Evolutionary conservation across 305 asterid species (phyloP).

Genomic region (Fraxinus ornus): DNA sequence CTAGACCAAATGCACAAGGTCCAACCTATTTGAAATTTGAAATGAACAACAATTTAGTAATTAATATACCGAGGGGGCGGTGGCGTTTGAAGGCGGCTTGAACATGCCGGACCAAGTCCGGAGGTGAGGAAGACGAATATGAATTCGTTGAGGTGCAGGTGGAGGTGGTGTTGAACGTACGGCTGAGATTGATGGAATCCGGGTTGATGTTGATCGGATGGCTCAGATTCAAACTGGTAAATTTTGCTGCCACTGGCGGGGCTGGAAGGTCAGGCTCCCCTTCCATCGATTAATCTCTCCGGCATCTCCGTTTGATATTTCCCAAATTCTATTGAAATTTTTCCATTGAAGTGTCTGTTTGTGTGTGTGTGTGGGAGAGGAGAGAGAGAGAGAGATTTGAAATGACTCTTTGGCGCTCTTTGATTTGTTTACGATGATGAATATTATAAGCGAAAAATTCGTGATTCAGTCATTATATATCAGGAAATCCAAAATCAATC

Average conservation of each 20-base stretch:
- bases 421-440: background rate
- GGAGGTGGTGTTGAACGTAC: constrained; percentile 46
- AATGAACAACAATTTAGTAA: background rate
- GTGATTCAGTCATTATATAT: no score
- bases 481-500: no score
- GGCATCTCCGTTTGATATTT: constrained; percentile 45
- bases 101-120: constrained; percentile 61
- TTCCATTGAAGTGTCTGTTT: constrained; percentile 26
- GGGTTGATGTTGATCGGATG: constrained; percentile 55
- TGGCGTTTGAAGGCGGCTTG: constrained; percentile 83
- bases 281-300: constrained; percentile 62
- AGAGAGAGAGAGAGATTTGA: constrained; percentile 15
- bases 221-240: constrained; percentile 44
- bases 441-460: no score
- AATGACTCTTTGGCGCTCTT: constrained; percentile 42
- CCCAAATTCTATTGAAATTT: constrained; percentile 12
- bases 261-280: constrained; percentile 84
- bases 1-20: constrained; percentile 11
- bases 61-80: constrained; percentile 59
- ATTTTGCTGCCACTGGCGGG: constrained; percentile 41
- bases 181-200: constrained; percentile 49
- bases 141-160: constrained; percentile 51
- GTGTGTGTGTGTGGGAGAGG: background rate
- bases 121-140: constrained; percentile 68
- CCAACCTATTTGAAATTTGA: background rate